phyloP scores from a whole-genome alignment of 331 rosid species.

The Acacia pycnantha region DNA sequence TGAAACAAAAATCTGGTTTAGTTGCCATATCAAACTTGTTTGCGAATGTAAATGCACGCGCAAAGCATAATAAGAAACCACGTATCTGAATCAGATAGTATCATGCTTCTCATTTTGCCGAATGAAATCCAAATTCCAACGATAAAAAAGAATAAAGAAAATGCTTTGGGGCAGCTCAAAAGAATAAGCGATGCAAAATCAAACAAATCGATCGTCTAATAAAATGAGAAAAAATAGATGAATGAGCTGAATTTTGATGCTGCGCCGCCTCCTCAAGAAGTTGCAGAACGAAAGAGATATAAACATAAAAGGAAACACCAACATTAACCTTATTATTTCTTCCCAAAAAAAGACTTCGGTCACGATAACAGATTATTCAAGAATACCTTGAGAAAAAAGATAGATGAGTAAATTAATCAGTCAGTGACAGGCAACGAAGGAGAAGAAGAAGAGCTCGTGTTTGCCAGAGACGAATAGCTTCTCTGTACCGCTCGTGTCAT shows the following conservation, averaged over 20 bases:
- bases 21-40: constrained; percentile 16
- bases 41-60: constrained; percentile 18
- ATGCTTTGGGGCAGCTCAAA: constrained; percentile 42
- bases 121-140: not conserved
- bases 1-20: constrained; percentile 28
- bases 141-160: not conserved
- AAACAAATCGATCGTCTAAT: constrained; percentile 21
- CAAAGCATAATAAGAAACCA: constrained; percentile 5
- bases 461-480: constrained; percentile 5
- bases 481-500: constrained; percentile 4
- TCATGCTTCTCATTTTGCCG: not conserved
- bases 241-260: constrained; percentile 32
- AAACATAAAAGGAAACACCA: not conserved
- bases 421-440: constrained; percentile 24
- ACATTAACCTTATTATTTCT: not conserved
- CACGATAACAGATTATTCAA: constrained; percentile 3
- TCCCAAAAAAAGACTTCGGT: not conserved
- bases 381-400: constrained; percentile 42
- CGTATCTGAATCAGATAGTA: constrained; percentile 21
- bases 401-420: constrained; percentile 9
- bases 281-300: not conserved
- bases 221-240: not conserved
- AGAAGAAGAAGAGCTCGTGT: constrained; percentile 6
- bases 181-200: not conserved
- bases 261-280: not conserved